These are phyloP conservation scores for Raphanus sativus DNA, from an alignment of 345 rosid genomes.

Conservation along the genomic window DNA sequence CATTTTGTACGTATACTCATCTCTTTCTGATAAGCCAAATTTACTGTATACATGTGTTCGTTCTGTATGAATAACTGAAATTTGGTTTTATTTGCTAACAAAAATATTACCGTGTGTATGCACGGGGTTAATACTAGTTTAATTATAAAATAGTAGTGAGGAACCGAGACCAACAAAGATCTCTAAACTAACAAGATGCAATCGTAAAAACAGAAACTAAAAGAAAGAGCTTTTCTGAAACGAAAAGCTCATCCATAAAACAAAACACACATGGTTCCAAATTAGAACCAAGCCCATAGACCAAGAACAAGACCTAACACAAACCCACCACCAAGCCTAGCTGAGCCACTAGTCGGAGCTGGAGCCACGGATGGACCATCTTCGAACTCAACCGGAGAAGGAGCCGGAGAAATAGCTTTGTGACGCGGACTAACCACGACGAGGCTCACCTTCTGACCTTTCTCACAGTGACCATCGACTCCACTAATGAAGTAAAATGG, in stretches of 20 bases:
- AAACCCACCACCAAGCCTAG: conserved; percentile 6
- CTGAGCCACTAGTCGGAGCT: conserved; percentile 22
- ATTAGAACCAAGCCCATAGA: conserved; percentile 34
- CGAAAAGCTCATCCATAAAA: conserved; percentile 8
- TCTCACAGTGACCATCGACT: conserved; percentile 63
- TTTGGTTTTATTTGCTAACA: too few relatives aligned
- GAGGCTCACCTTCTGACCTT: conserved; percentile 72
- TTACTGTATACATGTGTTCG: too few relatives aligned
- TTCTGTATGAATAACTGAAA: too few relatives aligned
- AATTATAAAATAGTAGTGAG: neutral
- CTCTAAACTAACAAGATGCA: conserved; percentile 9
- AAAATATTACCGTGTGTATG: too few relatives aligned
- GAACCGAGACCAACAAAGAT: conserved; percentile 3
- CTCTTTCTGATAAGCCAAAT: too few relatives aligned
- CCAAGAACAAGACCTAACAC: conserved; percentile 34
- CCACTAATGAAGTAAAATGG: conserved; percentile 83
- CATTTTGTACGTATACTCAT: too few relatives aligned
- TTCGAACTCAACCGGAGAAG: conserved; percentile 57
- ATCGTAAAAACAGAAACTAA: neutral
- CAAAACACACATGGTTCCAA: conserved; percentile 15
- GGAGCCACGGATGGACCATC: conserved; percentile 66
- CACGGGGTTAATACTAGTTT: too few relatives aligned
- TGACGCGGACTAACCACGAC: conserved; percentile 53
- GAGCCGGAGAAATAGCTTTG: conserved; percentile 60
- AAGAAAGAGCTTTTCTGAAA: conserved; percentile 15